Evolutionary conservation across 306 rosid species (phyloP).

Genomic region (apple (Malus domestica)): DNA sequence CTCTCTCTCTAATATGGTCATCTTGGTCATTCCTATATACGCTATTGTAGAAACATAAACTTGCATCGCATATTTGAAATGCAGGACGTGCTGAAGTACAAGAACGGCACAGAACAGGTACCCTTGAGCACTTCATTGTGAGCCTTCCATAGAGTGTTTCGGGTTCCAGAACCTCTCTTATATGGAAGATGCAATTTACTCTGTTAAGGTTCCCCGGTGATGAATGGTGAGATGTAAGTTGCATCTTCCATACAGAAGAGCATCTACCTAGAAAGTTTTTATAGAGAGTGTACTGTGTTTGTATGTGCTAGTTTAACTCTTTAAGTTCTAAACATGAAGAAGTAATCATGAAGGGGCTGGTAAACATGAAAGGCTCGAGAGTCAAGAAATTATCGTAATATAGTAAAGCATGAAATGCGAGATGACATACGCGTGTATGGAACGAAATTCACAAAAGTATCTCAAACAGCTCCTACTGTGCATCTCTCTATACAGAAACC

Average conservation of each 20-base stretch:
- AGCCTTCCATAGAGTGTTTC: not conserved
- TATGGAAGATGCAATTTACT: not conserved
- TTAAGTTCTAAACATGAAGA: not conserved
- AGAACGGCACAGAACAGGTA: slow-evolving; percentile 81
- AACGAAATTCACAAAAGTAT: not conserved
- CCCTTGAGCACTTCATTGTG: slow-evolving; percentile 7
- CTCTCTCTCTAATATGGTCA: not conserved
- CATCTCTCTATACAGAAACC: not conserved
- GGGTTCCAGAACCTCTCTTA: not conserved
- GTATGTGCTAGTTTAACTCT: not conserved
- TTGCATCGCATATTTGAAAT: slow-evolving; percentile 24
- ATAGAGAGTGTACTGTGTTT: not conserved
- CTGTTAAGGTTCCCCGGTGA: not conserved
- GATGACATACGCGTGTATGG: not conserved
- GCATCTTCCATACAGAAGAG: not conserved
- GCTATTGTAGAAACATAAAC: not conserved
- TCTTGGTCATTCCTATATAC: not conserved
- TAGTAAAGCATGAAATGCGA: not conserved
- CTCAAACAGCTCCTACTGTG: not conserved
- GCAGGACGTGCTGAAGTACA: slow-evolving; percentile 65
- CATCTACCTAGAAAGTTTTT: not conserved
- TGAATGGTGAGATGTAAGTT: not conserved
- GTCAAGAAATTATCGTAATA: not conserved
- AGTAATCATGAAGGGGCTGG: too few species aligned
- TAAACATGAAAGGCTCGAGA: not conserved